Conservation (phyloP, 208 protist species). For the Leishmania turanica region DNA sequence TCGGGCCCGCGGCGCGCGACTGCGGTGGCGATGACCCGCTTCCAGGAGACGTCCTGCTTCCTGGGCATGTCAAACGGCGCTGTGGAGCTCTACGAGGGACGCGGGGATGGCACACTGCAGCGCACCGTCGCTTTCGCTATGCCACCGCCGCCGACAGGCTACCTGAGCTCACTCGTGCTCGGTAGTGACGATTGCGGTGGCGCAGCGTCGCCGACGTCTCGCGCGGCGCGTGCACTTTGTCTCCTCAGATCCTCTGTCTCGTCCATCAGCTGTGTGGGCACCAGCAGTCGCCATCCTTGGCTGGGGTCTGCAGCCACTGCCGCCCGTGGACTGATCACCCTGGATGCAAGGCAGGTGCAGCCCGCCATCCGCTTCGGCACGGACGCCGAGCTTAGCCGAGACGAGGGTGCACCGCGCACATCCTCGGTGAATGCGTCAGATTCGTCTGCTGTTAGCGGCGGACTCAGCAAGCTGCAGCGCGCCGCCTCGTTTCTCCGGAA, state of each 20-base stretch:
- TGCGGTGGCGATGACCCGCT: slow-evolving; percentile 57
- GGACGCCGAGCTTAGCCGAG: slow-evolving; percentile 5
- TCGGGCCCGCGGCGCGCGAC: slow-evolving; percentile 26
- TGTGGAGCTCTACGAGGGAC: slow-evolving; percentile 47
- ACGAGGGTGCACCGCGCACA: background rate
- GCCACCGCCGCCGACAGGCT: slow-evolving; percentile 44
- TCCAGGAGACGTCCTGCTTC: slow-evolving; percentile 60
- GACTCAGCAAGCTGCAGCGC: slow-evolving; percentile 31
- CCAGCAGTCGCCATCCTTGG: slow-evolving; percentile 56
- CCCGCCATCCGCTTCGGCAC: slow-evolving; percentile 37
- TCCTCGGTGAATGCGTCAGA: slow-evolving; percentile 6
- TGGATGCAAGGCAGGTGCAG: slow-evolving; percentile 50
- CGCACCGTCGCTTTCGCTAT: slow-evolving; percentile 46
- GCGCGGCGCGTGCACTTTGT: slow-evolving; percentile 22
- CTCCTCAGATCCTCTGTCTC: slow-evolving; percentile 39
- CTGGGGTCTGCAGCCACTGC: slow-evolving; percentile 57
- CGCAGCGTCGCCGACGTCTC: background rate
- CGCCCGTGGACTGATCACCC: slow-evolving; percentile 51
- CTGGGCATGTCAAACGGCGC: slow-evolving; percentile 60
- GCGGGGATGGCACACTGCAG: slow-evolving; percentile 48
- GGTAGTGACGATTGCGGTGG: slow-evolving; percentile 10
- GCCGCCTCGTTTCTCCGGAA: slow-evolving; percentile 29
- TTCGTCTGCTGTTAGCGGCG: slow-evolving; percentile 1
- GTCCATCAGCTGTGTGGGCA: slow-evolving; percentile 58
- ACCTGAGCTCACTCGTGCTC: slow-evolving; percentile 25